Evolutionary conservation across 2,329 filamentous ascomycete species (phyloP).

Genomic region (Rhexocercosporidium sp.): DNA sequence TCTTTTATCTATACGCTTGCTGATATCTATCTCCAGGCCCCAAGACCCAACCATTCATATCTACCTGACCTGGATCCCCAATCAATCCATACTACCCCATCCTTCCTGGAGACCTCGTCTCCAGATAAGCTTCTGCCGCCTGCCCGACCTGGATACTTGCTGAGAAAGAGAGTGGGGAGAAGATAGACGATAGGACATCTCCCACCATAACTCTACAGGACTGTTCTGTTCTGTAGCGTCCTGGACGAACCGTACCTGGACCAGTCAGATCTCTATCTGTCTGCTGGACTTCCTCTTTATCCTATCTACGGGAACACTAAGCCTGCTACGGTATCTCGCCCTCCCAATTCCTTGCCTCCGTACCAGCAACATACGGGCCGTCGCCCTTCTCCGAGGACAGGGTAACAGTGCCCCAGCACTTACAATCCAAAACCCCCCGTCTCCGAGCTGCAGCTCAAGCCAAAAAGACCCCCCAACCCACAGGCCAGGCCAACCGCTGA

Average conservation of each 20-base stretch:
- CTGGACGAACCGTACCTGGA: slow-evolving; percentile 1
- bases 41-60: neutral
- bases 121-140: slow-evolving; percentile 16
- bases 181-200: slow-evolving; percentile 25
- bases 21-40: slow-evolving; percentile 13
- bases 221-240: neutral
- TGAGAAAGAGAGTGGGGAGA: slow-evolving; percentile 28
- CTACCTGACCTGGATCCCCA: slow-evolving; percentile 4
- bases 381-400: slow-evolving; percentile 38
- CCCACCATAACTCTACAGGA: too few relatives aligned
- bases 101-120: neutral
- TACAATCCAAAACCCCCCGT: slow-evolving; percentile 27
- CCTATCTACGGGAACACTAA: slow-evolving; percentile 6
- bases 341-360: slow-evolving; percentile 5
- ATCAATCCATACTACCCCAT: neutral
- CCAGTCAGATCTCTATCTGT: slow-evolving; percentile 31
- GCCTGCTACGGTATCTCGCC: slow-evolving; percentile 6
- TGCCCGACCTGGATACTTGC: slow-evolving; percentile 8
- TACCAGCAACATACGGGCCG: slow-evolving; percentile 19
- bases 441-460: slow-evolving; percentile 32
- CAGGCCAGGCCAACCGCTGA: slow-evolving; percentile 32
- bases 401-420: slow-evolving; percentile 22
- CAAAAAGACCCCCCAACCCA: slow-evolving; percentile 21
- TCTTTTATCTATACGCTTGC: slow-evolving; percentile 15
- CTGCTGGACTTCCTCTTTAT: slow-evolving; percentile 32